Base-by-base conservation (phyloP, 192 early-diverging fungal species). In the Geranomyces michiganensis region DNA sequence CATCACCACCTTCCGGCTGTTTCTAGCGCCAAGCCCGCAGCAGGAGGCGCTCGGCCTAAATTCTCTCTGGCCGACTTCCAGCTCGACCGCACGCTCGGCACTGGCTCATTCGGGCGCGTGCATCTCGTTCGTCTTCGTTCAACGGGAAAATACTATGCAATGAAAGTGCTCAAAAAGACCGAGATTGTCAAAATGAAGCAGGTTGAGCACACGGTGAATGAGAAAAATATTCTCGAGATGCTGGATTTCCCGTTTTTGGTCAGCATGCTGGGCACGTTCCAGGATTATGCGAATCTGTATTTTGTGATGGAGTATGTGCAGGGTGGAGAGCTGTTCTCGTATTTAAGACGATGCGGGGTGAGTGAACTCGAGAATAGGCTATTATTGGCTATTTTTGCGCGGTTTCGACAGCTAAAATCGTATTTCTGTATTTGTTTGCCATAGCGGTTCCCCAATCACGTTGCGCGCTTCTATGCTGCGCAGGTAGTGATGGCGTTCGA, bases 121-220 rank as follows among this genome's bases (percentile, higher is more conserved):
- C 96, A 96, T 80, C 78, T 99, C 53, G 92, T 94, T 30, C 89
- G 90, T 72, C 88, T 92, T 41, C 87, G 88, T 67, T 73, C 82
- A 45, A 94, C 91, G 41, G 87, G 87, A 49, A 87, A 90, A 67
- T 96, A 90, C 84, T 96, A 95, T 76, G 95, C 96, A 5, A 99
- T 97, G 89, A 99, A 99, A 77, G 95, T 95, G 5, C 83, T 99
- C 49, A 91, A 90, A 65, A 99, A 99, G 79, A 78, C 87, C 41
- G 94, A 99, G 66, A 94, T 99, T 8, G 94, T 99, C 48, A 90
- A 92, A 60, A 84, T 94, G 76, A 93, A 94, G 78, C 96, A 99
- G 76, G 94, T 99, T 13, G 95, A 99, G 83, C 95, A 99, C 73
- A 97, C 94, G 32, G 92, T 96, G 71, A 99, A 96, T 82, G 96